Percentiles rank a stretch among this genome's conserved stretches.
Conservation (phyloP, 768 basidiomycete species). For the Cystobasidium onofrii region DNA sequence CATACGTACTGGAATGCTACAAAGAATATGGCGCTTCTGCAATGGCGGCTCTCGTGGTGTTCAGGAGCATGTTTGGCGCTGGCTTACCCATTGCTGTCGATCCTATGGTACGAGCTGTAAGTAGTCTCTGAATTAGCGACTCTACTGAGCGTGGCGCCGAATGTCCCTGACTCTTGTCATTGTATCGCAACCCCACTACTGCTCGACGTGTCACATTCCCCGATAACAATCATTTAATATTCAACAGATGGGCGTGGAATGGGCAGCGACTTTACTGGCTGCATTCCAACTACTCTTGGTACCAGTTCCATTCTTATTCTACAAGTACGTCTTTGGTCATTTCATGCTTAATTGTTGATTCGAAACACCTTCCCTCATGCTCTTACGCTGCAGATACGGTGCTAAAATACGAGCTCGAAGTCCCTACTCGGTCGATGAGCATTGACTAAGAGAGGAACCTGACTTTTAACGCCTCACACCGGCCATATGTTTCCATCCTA, state of each 20-base stretch:
- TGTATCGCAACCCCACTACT: too few relatives aligned
- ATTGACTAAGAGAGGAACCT: too few relatives aligned
- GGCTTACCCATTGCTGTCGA: constrained; percentile 19
- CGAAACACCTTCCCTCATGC: too few relatives aligned
- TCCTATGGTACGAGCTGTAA: constrained; percentile 9
- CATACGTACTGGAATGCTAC: constrained; percentile 22
- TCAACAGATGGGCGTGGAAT: constrained; percentile 19
- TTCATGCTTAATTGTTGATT: too few relatives aligned
- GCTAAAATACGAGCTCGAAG: constrained; percentile 11
- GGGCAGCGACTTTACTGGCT: constrained; percentile 12
- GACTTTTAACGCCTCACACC: too few relatives aligned
- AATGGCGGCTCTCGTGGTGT: constrained; percentile 23
- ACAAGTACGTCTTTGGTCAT: constrained; percentile 29
- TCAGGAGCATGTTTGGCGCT: constrained; percentile 10
- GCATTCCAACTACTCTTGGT: constrained; percentile 7
- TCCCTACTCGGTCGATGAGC: constrained; percentile 9
- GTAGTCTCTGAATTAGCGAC: not conserved
- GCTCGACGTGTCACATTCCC: not conserved
- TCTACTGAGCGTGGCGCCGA: too few relatives aligned
- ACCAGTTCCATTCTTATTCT: constrained; percentile 16
- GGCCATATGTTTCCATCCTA: too few relatives aligned
- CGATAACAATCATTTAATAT: not conserved
- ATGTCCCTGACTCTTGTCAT: too few relatives aligned
- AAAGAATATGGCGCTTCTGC: constrained; percentile 23
- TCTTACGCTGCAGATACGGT: too few relatives aligned